phyloP scores from a whole-genome alignment of 768 basidiomycete genomes.

The Guyanaporus albipodus region DNA sequence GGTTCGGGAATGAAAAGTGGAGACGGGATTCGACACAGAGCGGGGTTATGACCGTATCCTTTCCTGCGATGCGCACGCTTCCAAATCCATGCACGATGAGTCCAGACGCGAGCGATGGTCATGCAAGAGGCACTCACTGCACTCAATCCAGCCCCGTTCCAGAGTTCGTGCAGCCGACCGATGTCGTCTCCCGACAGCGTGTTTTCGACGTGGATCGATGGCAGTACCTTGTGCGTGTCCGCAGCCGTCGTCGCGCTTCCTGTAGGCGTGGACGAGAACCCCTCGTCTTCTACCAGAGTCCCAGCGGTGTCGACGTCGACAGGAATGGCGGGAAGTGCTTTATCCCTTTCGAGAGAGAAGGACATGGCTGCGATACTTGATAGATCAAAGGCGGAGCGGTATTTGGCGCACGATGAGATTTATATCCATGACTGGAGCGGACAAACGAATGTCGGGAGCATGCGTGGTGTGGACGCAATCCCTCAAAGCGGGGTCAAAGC shows the following conservation, averaged over 20 bases:
- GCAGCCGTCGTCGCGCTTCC: neutral
- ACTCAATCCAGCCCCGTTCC: conserved; percentile 25
- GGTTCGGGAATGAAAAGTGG: conserved; percentile 14
- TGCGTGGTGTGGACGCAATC: conserved; percentile 5
- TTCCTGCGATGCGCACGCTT: conserved; percentile 26
- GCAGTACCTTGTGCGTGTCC: conserved; percentile 7
- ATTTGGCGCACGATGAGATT: no score
- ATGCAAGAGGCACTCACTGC: conserved; percentile 11
- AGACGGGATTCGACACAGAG: conserved; percentile 2
- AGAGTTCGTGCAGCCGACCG: conserved; percentile 16
- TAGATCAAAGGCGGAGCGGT: no score
- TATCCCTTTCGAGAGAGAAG: conserved; percentile 7
- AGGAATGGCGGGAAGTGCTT: conserved; percentile 23
- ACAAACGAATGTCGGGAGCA: neutral
- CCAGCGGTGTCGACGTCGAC: neutral
- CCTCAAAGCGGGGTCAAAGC: conserved; percentile 6
- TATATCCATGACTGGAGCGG: conserved; percentile 11
- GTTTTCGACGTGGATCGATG: conserved; percentile 17
- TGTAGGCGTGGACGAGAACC: neutral
- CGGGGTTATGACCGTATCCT: conserved; percentile 1
- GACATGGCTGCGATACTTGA: no score
- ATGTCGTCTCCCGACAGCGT: conserved; percentile 18
- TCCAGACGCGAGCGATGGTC: neutral
- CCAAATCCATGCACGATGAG: conserved; percentile 1
- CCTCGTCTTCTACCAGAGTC: neutral